Base-by-base conservation (phyloP, 2,329 filamentous ascomycete genomes). In the Sporothrix pallida region DNA sequence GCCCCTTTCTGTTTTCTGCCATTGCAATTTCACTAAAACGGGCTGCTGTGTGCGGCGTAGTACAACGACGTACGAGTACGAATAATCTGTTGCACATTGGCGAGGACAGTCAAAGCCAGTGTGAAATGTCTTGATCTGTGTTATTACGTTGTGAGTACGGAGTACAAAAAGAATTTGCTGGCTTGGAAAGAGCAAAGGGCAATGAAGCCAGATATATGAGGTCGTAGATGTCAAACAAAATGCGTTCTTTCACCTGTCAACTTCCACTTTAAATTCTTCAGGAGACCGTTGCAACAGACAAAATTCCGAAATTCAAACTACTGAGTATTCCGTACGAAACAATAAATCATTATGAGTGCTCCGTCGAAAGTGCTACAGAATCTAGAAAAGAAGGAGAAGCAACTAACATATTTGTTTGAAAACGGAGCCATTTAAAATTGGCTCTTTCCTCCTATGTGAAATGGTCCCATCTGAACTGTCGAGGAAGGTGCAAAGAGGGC, bases 371-470 rank as follows among this genome's bases (percentile, higher is more conserved):
- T 46, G 42, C 46, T 52, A 52, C 23, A 68, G 46, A 68, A 68
- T 65, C 23, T 37, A 6, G 31, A 37, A 37, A 37, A 37, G 31
- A 63, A 31, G 42, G 42, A 26, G 20, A 12, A 23, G 2, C n/a
- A 56, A 10, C 20, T 23, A 20, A n/a, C 2, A 20, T n/a, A 54
- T n/a, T 54, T 54, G 17, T 12, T 42, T 26, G 56, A 60, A 37
- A 63, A 63, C 60, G 60, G 62, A 48, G 62, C 62, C 20, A 42
- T 20, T 72, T 63, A 63, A 58, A 72, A 62, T 72, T 72, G 37
- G 46, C 68, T 42, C 67, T 56, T 68, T 68, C 65, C 67, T 17
- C 17, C 52, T 20, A 15, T 8, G 20, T 54, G 12, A 20, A 3
- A 68, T 68, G 63, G 44, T 26, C 23, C 44, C 44, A 67, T 67